phyloP scores from a whole-genome alignment of 768 basidiomycete genomes.

The Phaeolepiota aurea region DNA sequence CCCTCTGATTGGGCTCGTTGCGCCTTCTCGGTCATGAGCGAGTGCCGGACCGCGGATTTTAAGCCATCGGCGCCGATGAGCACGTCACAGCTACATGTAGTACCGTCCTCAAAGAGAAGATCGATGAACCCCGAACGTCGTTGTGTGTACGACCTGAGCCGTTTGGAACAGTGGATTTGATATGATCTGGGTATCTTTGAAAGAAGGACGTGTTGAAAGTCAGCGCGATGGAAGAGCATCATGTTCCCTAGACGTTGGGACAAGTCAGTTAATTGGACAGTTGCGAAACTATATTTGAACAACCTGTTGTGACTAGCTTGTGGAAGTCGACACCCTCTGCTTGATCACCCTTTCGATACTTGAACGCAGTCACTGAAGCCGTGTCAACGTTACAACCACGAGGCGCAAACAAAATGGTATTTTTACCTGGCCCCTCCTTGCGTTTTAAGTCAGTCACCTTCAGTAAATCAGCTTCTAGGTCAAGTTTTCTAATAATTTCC shows the following conservation, averaged over 20 bases:
- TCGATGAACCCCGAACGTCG: constrained; percentile 29
- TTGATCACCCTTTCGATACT: constrained; percentile 56
- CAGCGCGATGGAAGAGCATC: constrained; percentile 54
- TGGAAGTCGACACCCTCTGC: constrained; percentile 44
- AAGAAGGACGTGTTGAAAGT: constrained; percentile 56
- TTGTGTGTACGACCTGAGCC: constrained; percentile 48
- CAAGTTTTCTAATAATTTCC: constrained; percentile 36
- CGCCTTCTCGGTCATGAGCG: constrained; percentile 28
- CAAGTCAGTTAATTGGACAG: not conserved
- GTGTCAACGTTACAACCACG: constrained; percentile 3
- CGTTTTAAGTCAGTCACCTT: constrained; percentile 26
- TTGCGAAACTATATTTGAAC: constrained; percentile 5
- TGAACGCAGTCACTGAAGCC: constrained; percentile 38
- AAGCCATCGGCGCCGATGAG: constrained; percentile 68
- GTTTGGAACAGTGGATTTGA: constrained; percentile 45
- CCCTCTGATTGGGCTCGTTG: constrained; percentile 24
- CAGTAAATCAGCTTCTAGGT: constrained; percentile 37
- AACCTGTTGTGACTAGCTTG: constrained; percentile 50
- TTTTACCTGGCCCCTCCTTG: constrained; percentile 31
- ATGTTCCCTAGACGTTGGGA: constrained; percentile 28
- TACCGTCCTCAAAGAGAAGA: constrained; percentile 55
- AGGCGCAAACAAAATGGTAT: not conserved
- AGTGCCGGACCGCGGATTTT: constrained; percentile 43
- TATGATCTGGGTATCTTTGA: constrained; percentile 35
- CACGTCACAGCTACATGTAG: constrained; percentile 50